Evolutionary conservation across 1,284 basidiomycete species (phyloP), one percentile per base, ranked within the genome.

Genomic region (Paramarasmius palmivorus): DNA sequence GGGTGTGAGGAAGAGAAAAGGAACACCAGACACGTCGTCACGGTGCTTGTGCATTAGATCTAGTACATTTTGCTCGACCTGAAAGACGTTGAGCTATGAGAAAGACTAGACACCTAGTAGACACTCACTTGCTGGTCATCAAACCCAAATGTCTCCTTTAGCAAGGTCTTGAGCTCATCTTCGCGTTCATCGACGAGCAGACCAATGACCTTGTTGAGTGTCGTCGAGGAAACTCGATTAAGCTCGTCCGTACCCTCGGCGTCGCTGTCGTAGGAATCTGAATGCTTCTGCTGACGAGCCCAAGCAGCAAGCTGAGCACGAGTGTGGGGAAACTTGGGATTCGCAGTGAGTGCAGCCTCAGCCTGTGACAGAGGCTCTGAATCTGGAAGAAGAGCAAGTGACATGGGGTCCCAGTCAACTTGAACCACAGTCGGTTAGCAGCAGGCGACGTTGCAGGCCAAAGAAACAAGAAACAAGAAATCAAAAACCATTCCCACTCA

Each of bases 41-140:
- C 83, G 78, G 66, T 92, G 89, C 70, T 88, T 88, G 69, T 93
- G 90, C 90, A 93, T 92, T 56, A 93, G 78, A 65, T 92, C 89
- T 25, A 93, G 77, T 53, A 92, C 86, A 66, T 83, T 79, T 61
- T 90, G 84, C 64, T 92, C 90, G 49, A 89, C 74, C 86, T 91
- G 63, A 29, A 52, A 59, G 35, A 61, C 23, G 14, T 17, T 23
- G 54, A 49, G 54, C 50, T 22, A 58, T 55, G 50, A 56, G 55
- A 55, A 52, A 52, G 44, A 51, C n/a, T 52, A 52, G 26, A 48
- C 45, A 54, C 51, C 50, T 41, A 50, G 42, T 52, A 34, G 64
- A 44, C 34, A 64, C 73, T 65, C 57, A 93, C 92, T 69, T 83
- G 83, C 62, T 90, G 88, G 57, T 89, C 85, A 63, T 92, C 82